Conservation (phyloP, 2,329 filamentous ascomycete species). For the Colletotrichum phormii region DNA sequence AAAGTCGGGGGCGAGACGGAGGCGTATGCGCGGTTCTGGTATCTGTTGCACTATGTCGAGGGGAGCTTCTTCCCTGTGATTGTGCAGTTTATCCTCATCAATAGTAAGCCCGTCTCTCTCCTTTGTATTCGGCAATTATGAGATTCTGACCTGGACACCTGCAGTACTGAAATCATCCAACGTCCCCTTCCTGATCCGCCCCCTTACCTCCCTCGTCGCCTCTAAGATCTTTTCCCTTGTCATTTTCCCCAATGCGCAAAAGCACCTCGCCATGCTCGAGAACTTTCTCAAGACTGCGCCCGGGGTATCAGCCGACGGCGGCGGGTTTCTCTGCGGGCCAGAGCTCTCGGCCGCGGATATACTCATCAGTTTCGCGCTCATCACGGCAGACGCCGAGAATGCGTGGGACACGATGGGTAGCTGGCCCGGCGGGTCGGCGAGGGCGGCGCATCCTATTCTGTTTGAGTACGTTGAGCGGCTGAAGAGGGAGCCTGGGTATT, state of each 20-base stretch:
- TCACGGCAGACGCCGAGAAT: slow-evolving; percentile 50
- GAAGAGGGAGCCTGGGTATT: slow-evolving; percentile 59
- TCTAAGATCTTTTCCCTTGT: slow-evolving; percentile 54
- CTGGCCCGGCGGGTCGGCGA: slow-evolving; percentile 55
- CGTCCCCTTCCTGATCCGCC: slow-evolving; percentile 66
- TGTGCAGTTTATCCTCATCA: slow-evolving; percentile 62
- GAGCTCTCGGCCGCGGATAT: slow-evolving; percentile 64
- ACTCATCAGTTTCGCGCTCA: slow-evolving; percentile 63
- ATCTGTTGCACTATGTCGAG: slow-evolving; percentile 87
- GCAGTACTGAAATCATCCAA: slow-evolving; percentile 56
- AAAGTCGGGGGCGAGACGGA: slow-evolving; percentile 72
- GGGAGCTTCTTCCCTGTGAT: slow-evolving; percentile 83
- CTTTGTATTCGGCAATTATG: no score
- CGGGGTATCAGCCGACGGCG: slow-evolving; percentile 42
- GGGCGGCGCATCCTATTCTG: slow-evolving; percentile 54
- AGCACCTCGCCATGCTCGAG: slow-evolving; percentile 62
- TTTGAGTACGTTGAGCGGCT: slow-evolving; percentile 60
- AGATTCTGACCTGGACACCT: not conserved
- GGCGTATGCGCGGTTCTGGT: slow-evolving; percentile 69
- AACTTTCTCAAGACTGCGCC: slow-evolving; percentile 58
- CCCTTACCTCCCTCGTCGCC: slow-evolving; percentile 60
- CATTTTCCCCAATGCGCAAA: slow-evolving; percentile 59
- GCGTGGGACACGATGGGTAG: slow-evolving; percentile 53
- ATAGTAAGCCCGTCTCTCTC: not conserved
- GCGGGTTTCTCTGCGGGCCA: slow-evolving; percentile 61